Conservation (phyloP, 2,329 filamentous ascomycete genomes). For the Penicillium oxalicum region DNA sequence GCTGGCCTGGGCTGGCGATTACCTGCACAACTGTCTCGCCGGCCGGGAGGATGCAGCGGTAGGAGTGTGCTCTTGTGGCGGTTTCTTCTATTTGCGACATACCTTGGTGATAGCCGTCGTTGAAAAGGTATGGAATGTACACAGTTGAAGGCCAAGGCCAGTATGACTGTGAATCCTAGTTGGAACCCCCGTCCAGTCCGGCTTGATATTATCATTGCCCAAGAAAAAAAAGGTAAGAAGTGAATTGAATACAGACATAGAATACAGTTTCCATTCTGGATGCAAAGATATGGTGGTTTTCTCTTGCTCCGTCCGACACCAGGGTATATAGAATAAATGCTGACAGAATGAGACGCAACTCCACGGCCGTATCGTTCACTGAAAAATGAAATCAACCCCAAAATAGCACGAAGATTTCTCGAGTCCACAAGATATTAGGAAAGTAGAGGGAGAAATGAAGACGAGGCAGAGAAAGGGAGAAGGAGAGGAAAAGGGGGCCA, state of each 20-base stretch:
- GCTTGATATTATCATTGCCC: neutral
- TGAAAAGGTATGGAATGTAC: too few species aligned
- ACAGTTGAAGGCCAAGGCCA: neutral
- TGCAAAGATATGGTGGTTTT: constrained; percentile 14
- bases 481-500: constrained; percentile 2
- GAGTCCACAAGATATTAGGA: constrained; percentile 11
- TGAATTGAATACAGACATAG: constrained; percentile 10
- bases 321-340: constrained; percentile 23
- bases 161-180: neutral
- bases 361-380: constrained; percentile 2
- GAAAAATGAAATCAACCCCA: neutral
- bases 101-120: too few species aligned
- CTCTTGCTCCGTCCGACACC: constrained; percentile 20
- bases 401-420: constrained; percentile 9
- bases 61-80: too few species aligned
- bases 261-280: constrained; percentile 22
- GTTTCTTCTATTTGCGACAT: too few species aligned
- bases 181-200: neutral
- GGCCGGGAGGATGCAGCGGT: too few species aligned
- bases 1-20: too few species aligned
- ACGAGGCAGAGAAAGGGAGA: neutral
- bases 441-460: constrained; percentile 7
- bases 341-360: constrained; percentile 10
- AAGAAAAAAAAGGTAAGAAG: neutral
- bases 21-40: too few species aligned